These are phyloP conservation scores for Pseudomicrostroma phylloplanum DNA, from an alignment of 1,284 basidiomycete species.

Conservation along the genomic window DNA sequence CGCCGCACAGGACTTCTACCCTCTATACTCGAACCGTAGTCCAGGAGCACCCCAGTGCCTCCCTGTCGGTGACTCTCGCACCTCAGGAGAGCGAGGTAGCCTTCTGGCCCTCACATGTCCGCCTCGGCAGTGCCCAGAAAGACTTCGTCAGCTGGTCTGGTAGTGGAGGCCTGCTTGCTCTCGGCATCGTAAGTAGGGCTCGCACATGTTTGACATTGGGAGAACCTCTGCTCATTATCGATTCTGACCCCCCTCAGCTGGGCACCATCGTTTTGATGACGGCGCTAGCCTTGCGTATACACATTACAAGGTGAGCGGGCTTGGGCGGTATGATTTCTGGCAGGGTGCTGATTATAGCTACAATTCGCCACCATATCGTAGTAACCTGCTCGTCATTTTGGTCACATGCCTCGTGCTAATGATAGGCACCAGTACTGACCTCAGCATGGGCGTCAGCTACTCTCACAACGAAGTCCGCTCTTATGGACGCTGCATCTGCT, in stretches of 20 bases:
- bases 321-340: neutral
- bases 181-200: neutral
- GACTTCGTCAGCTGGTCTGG: neutral
- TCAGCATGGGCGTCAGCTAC: neutral
- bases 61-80: too few species aligned
- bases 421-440: neutral
- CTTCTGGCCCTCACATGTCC: neutral
- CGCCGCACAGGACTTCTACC: neutral
- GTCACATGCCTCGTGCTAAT: neutral
- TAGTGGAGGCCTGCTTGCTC: neutral
- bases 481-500: neutral
- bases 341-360: neutral
- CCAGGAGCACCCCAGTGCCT: neutral
- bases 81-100: neutral
- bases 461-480: neutral
- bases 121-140: neutral
- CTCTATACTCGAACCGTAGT: neutral
- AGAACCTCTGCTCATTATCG: neutral
- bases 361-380: neutral
- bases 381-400: neutral
- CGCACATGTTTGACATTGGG: neutral
- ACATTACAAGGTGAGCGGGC: neutral
- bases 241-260: neutral
- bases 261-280: neutral
- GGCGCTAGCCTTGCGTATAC: neutral